A percentile compares a stretch with the other conserved stretches of the same genome.
Evolutionary conservation across 2,329 filamentous ascomycete genomes (phyloP).

Genomic region (Stromatinia cepivora): DNA sequence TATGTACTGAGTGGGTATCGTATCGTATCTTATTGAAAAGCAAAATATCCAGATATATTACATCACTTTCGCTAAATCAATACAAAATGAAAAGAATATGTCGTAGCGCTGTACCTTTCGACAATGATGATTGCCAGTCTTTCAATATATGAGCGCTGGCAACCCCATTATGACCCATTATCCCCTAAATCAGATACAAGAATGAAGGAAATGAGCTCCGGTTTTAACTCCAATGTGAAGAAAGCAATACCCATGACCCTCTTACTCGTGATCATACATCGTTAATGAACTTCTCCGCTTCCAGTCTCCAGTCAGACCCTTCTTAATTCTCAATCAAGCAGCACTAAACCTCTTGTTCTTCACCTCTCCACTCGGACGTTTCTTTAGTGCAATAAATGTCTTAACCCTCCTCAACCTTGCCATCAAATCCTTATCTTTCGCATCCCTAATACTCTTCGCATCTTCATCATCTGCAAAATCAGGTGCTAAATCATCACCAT

Average conservation of each 20-base stretch:
- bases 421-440: constrained; percentile 73
- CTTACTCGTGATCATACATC: constrained; percentile 13
- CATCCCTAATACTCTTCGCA: constrained; percentile 49
- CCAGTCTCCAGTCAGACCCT: neutral
- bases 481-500: constrained; percentile 12
- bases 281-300: neutral
- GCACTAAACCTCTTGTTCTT: constrained; percentile 19
- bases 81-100: neutral
- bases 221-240: neutral
- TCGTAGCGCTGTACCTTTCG: neutral
- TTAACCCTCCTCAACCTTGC: constrained; percentile 69
- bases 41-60: neutral
- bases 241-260: constrained; percentile 7
- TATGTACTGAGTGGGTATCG: neutral
- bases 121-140: neutral
- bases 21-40: neutral
- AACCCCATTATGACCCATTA: neutral
- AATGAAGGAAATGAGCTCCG: neutral
- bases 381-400: constrained; percentile 69
- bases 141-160: neutral
- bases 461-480: constrained; percentile 39
- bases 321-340: neutral
- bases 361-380: constrained; percentile 29
- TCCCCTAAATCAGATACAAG: neutral
- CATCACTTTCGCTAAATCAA: neutral